Conservation (phyloP, 225 moss, liverwort and hornwort species). For the Marchantia polymorpha region DNA sequence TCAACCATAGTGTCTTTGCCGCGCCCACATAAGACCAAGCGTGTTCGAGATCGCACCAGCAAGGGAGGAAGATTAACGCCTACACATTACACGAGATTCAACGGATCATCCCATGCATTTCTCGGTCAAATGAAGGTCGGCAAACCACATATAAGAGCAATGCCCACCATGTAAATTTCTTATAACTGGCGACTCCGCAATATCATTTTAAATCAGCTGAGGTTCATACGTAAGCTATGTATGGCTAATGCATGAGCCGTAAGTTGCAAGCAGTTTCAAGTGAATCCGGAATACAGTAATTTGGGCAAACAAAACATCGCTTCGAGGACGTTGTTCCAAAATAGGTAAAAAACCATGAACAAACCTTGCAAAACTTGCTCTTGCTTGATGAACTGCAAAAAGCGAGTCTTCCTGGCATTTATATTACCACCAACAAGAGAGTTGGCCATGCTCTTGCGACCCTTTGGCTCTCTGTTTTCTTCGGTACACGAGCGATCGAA, state of each 20-base stretch:
- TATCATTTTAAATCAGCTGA: no score
- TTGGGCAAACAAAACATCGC: no score
- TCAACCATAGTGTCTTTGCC: slow-evolving; percentile 94
- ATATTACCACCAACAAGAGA: slow-evolving; percentile 94
- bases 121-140: not conserved
- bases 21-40: slow-evolving; percentile 85
- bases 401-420: slow-evolving; percentile 93
- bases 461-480: slow-evolving; percentile 70
- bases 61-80: slow-evolving; percentile 50
- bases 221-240: no score
- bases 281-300: no score
- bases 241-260: no score
- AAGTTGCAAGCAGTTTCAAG: no score
- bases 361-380: slow-evolving; percentile 57
- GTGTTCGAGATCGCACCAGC: slow-evolving; percentile 64
- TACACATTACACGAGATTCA: slow-evolving; percentile 32
- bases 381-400: slow-evolving; percentile 58
- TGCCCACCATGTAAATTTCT: no score
- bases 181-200: no score
- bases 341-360: not conserved
- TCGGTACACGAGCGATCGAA: slow-evolving; percentile 51
- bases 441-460: slow-evolving; percentile 89
- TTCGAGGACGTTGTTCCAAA: no score
- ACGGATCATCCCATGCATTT: not conserved
- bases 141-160: not conserved